Base-by-base conservation (phyloP, 305 asterid genomes). In the Rubia peregrina region DNA sequence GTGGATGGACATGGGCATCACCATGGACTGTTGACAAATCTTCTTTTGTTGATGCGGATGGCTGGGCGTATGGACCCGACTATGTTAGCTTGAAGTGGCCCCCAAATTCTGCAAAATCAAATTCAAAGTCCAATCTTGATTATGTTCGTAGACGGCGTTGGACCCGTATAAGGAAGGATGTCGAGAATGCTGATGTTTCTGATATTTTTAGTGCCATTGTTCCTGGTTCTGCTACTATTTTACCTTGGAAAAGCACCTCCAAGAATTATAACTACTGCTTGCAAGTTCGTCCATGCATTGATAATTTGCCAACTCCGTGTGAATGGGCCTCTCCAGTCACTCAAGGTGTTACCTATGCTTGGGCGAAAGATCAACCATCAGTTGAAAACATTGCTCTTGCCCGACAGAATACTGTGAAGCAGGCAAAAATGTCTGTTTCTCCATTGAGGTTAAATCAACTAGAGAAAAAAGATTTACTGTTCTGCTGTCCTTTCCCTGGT, bases 201-300 rank as follows among this genome's bases (percentile, higher is more conserved):
- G 81, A 78, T 71, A 76, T 79, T 75, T 86, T 83, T 76, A 78
- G 69, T 78, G 80, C 80, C 40, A 53, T 85, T 67, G 69, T 71
- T 71, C 95, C 96, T 17, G 92, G 90, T 78, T 77, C 83, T 83
- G 85, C 89, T 48, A 71, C 83, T 49, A 83, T 80, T 81, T 83
- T 95, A 77, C 99, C 99, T 38, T 95, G 98, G 99, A 79, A 86
- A 85, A 84, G 90, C 87, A 86, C 83, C 81, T 84, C 87, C 69
- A 82, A 68, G 83, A 83, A 86, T 73, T 90, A 96, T 74, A 83
- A 83, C 73, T 88, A 84, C 74, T 90, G 89, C 76, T 80, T 95
- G 82, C 88, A 84, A 78, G 87, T 95, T 74, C 98, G 99, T 70
- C 99, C 99, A 73, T 82, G 81, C 67, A 55, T 78, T 74, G 94